Percentiles rank a stretch among this genome's conserved stretches.
These are phyloP conservation scores for Podila horticola DNA, from an alignment of 192 early-diverging fungal species.

Conservation along the genomic window DNA sequence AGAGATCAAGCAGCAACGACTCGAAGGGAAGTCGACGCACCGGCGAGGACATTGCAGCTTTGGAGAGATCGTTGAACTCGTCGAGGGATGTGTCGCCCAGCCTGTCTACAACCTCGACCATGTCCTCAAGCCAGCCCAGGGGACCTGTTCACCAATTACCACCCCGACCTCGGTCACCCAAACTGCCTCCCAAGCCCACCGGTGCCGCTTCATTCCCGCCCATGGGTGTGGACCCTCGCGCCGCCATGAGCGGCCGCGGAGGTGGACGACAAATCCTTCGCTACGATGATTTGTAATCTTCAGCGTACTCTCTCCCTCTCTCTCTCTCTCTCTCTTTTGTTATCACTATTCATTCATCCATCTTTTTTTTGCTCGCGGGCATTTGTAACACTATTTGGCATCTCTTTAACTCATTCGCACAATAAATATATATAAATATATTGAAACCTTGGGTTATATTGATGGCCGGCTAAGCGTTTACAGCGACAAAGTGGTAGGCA, in stretches of 20 bases:
- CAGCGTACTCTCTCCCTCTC: too few relatives aligned
- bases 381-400: too few relatives aligned
- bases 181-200: constrained; percentile 28
- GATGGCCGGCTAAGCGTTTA: constrained; percentile 12
- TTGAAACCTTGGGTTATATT: too few relatives aligned
- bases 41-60: background rate
- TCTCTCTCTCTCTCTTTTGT: too few relatives aligned
- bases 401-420: too few relatives aligned
- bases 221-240: constrained; percentile 23
- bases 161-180: constrained; percentile 34
- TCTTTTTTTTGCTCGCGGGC: too few relatives aligned
- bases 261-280: constrained; percentile 42
- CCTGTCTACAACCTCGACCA: background rate
- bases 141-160: constrained; percentile 35
- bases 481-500: constrained; percentile 41
- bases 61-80: background rate
- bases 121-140: background rate
- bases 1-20: background rate
- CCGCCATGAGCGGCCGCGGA: constrained; percentile 29
- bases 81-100: background rate
- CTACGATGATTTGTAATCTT: constrained; percentile 42
- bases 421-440: too few relatives aligned
- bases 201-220: constrained; percentile 27
- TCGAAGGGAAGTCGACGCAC: background rate
- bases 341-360: too few relatives aligned